Base-by-base conservation (phyloP, 306 rosid genomes). In the Ormosia semicastrata region DNA sequence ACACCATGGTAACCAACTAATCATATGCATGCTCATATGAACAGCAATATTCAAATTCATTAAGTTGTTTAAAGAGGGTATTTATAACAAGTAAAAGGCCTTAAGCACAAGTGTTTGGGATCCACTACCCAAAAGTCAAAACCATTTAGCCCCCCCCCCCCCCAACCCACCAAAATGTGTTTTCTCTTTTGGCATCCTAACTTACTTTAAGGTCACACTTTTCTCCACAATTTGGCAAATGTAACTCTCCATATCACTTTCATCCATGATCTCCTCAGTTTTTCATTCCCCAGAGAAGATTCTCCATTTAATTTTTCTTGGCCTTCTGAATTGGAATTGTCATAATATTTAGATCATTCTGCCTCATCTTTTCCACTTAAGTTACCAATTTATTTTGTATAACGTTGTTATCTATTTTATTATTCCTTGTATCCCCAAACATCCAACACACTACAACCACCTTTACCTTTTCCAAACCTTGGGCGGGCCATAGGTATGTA, bases 141-240 rank as follows among this genome's bases (percentile, higher is more conserved):
- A 85, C 34, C 52, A 41, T 49, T 64, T 50, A 58, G 29, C 18
- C 9, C 52, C 71, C 77, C 53, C 5, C 24, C 24, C 24, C 24
- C 24, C 24, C 24, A 24, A 24, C n/a, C n/a, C n/a, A n/a, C n/a
- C n/a, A 24, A 24, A 14, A 7, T 62, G 36, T 73, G 78, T 65
- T 73, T 79, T 84, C 15, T 44, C 74, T 81, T 63, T 57, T 18
- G 7, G 49, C 60, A 63, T 39, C 40, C 37, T 30, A 13, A 39
- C 57, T 18, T 71, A 17, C 58, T 63, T 77, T 12, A 84, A 80
- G 60, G 60, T 73, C 64, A 30, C 67, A 46, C 12, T 71, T 62
- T 9, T 50, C 62, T 47, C 43, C 60, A 12, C 8, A 70, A 70
- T 49, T 70, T 7, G 14, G 52, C 30, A 39, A n/a, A 66, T n/a